Evolutionary conservation across 495 filamentous ascomycete genomes (phyloP).

Genomic region (Penicillium lagena): DNA sequence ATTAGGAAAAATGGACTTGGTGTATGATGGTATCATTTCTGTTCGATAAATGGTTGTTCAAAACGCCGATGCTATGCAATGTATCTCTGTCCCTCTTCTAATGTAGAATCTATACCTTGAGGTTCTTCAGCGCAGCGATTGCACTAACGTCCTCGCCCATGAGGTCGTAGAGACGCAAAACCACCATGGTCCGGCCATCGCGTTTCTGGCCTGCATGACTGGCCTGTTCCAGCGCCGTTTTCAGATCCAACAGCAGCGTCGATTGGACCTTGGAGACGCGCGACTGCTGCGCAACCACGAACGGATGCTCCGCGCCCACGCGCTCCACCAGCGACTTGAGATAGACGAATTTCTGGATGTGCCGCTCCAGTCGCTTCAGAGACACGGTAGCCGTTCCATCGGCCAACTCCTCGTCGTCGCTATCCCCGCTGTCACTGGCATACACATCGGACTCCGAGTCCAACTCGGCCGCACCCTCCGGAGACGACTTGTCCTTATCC

Average conservation of each 20-base stretch:
- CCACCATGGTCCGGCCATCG: conserved; percentile 53
- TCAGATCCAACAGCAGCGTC: conserved; percentile 78
- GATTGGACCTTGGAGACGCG: conserved; percentile 58
- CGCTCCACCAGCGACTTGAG: conserved; percentile 43
- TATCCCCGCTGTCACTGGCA: conserved; percentile 48
- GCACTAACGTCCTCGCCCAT: conserved; percentile 71
- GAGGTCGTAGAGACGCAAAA: conserved; percentile 70
- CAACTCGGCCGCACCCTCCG: not conserved
- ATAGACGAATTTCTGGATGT: conserved; percentile 52
- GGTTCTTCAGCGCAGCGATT: conserved; percentile 51
- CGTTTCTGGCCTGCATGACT: conserved; percentile 47
- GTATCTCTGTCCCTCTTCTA: conserved; percentile 2
- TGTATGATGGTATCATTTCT: conserved; percentile 49
- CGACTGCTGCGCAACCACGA: conserved; percentile 50
- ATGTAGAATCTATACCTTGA: conserved; percentile 40
- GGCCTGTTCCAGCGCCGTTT: conserved; percentile 69
- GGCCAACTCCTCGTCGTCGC: conserved; percentile 44
- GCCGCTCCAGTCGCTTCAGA: conserved; percentile 46
- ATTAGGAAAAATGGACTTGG: conserved; percentile 24
- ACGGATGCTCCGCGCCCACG: conserved; percentile 59
- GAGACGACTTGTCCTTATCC: conserved; percentile 16
- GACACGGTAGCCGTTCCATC: conserved; percentile 37
- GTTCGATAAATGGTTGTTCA: conserved; percentile 20
- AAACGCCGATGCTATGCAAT: conserved; percentile 43
- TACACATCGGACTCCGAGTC: conserved; percentile 35